Base-by-base conservation (phyloP, 1,139 yeast species). In the Lodderomyces margitis region DNA sequence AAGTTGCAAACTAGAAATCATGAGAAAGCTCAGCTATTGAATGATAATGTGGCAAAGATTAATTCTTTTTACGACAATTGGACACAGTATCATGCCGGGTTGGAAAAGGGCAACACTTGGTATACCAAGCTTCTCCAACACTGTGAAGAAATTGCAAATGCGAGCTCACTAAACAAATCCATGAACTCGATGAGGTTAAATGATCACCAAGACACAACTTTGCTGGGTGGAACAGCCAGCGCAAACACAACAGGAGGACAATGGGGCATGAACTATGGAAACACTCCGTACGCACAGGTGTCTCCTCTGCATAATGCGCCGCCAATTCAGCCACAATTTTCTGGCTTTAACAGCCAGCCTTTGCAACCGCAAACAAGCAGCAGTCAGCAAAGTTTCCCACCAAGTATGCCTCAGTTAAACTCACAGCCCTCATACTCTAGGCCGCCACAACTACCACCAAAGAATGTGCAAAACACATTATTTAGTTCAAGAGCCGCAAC, bases 71-170 rank as follows among this genome's bases (percentile, higher is more conserved):
- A 80, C 57, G 61, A 23, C 74, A 81, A 67, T 44, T 88, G 92
- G 83, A 70, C 64, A 27, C 72, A 74, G 23, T 83, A 83, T 50
- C 64, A 69, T 14, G 64, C 65, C 8, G 95, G 95, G 2, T 61
- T 80, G 42, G 60, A 63, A 10, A 80, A 78, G 49, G 95, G 95
- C 0, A 56, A 62, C 11, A 72, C 65, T 10, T 86, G 88, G 53
- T 91, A 91, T 58, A 63, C 66, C 3, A 75, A 79, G 36, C 62
- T 89, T 37, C 59, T 71, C 23, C 62, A 62, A 11, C 76, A 41
- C 36, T 38, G 44, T 34, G 23, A 19, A 14, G 19, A 12, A 2
- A 14, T 36, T 7, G 21, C 7, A 6, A 24, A 14, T n/a, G 14
- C 19, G 3, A 28, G 4, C 12, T 4, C 25, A 8, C 4, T 23